Evolutionary conservation across 1,284 basidiomycete species (phyloP), one percentile per base, ranked within the genome.

Genomic region (Cryptococcus sp.): DNA sequence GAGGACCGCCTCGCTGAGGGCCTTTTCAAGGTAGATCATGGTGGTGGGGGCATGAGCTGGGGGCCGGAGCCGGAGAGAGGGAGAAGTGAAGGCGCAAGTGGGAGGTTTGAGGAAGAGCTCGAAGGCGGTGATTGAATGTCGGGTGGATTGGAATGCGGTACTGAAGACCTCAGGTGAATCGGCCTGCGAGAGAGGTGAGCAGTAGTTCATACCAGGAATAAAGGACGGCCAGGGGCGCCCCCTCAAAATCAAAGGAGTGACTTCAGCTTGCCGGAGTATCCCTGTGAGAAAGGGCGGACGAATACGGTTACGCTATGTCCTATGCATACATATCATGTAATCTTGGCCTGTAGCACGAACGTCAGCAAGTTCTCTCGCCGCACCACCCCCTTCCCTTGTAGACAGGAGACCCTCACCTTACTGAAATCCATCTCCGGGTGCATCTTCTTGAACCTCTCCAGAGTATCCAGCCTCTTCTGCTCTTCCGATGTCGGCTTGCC

Each of bases 371-470:
- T 12, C 21, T 43, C 21, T 43, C 40, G 12, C 28, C 28, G 28
- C 28, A 33, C 28, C 28, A 9, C 28, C 28, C 28, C 5, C 28
- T 33, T 9, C 28, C 9, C 28, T 9, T 9, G 28, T 33, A 33
- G 9, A n/a, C n/a, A 5, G 28, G 4, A 33, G 28, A 16, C 4
- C 61, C 67, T 89, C 20, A 88, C 91, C n/a, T 94, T 87, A 43
- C 88, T 89, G 71, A 97, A 95, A 77, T 97, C 94, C 74, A 97
- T 83, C 75, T 97, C 93, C 1, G 93, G 94, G 76, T 97, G 92
- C 39, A 84, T 83, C 16, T 80, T 85, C 79, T 94, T 87, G 79
- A 97, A 96, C 76, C 89, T 93, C 77, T 87, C 85, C 56, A 97
- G 77, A 57, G 88, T 88, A 81, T 94, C 92, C 79, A 84, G 82